Conservation (phyloP, 2,329 filamentous ascomycete species). For the Amphichorda felina region DNA sequence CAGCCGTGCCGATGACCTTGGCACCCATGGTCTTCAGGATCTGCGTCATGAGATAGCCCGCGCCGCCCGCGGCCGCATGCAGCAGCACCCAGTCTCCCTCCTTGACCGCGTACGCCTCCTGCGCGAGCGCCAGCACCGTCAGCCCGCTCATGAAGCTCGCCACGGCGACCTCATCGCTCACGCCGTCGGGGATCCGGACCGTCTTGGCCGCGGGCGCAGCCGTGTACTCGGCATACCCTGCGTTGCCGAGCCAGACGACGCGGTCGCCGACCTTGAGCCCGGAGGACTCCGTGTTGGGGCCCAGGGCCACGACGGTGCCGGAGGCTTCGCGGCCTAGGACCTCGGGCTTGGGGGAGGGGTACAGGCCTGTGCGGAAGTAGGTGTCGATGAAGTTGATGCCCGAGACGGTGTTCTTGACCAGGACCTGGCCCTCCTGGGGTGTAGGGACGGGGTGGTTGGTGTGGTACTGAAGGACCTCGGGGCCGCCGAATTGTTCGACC, state of each 20-base stretch:
- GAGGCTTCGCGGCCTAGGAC: conserved; percentile 70
- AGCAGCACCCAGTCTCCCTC: conserved; percentile 73
- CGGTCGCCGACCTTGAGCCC: conserved; percentile 57
- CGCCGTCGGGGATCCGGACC: conserved; percentile 49
- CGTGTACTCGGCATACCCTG: conserved; percentile 46
- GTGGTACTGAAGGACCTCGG: conserved; percentile 60
- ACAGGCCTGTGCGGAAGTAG: conserved; percentile 81
- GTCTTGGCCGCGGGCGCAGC: conserved; percentile 39
- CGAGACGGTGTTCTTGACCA: conserved; percentile 68
- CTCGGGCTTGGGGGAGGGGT: conserved; percentile 51
- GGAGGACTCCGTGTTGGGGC: conserved; percentile 36
- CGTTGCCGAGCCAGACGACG: conserved; percentile 54
- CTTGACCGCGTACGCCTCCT: conserved; percentile 65
- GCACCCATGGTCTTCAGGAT: conserved; percentile 62
- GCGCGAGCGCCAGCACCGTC: conserved; percentile 68
- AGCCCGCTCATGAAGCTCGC: conserved; percentile 69
- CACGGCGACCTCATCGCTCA: conserved; percentile 51
- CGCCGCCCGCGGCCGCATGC: conserved; percentile 80
- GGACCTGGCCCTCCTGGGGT: conserved; percentile 56
- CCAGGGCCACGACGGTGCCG: conserved; percentile 55
- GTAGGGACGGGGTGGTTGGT: conserved; percentile 59
- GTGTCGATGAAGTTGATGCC: conserved; percentile 88
- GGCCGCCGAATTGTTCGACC: conserved; percentile 51
- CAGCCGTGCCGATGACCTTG: conserved; percentile 68
- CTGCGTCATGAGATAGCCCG: conserved; percentile 65